These are phyloP conservation scores for Xylaria scruposa DNA, from an alignment of 495 filamentous ascomycete species.

Conservation along the genomic window DNA sequence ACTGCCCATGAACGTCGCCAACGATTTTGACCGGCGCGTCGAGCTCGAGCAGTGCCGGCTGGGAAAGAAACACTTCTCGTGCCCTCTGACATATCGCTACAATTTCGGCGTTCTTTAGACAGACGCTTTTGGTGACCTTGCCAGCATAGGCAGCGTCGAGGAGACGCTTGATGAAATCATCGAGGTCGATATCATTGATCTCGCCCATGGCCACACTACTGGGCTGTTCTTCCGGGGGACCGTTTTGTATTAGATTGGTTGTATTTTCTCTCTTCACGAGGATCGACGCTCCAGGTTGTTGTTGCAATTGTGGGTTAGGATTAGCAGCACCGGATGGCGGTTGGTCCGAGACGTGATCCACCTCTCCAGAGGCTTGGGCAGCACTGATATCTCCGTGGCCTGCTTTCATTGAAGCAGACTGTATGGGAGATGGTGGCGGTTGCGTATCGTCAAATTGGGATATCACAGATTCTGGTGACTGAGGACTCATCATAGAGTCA, in stretches of 20 bases:
- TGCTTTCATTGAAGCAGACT: constrained; percentile 70
- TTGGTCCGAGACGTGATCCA: constrained; percentile 94
- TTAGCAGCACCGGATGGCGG: constrained; percentile 72
- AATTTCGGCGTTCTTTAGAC: constrained; percentile 97
- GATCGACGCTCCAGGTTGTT: constrained; percentile 76
- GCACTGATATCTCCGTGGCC: constrained; percentile 80
- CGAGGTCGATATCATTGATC: constrained; percentile 88
- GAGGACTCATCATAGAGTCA: constrained; percentile 43
- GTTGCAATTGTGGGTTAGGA: constrained; percentile 49
- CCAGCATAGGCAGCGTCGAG: constrained; percentile 94
- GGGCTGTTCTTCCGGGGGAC: constrained; percentile 47
- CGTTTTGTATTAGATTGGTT: constrained; percentile 56
- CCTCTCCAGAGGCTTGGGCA: constrained; percentile 86
- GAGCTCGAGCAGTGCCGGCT: constrained; percentile 91
- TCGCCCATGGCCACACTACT: constrained; percentile 69
- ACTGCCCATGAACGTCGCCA: constrained; percentile 97
- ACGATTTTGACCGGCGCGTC: constrained; percentile 99
- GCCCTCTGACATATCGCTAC: constrained; percentile 87
- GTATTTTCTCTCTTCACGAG: constrained; percentile 77
- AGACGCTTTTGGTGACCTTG: constrained; percentile 96
- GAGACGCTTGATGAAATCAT: constrained; percentile 95
- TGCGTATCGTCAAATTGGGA: constrained; percentile 60
- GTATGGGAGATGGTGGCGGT: constrained; percentile 88
- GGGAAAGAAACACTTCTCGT: constrained; percentile 86
- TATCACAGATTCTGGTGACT: constrained; percentile 49